A percentile compares a stretch with the other conserved stretches of the same genome.
Conservation (phyloP, 768 basidiomycete genomes). For the Suillus tomentosus region DNA sequence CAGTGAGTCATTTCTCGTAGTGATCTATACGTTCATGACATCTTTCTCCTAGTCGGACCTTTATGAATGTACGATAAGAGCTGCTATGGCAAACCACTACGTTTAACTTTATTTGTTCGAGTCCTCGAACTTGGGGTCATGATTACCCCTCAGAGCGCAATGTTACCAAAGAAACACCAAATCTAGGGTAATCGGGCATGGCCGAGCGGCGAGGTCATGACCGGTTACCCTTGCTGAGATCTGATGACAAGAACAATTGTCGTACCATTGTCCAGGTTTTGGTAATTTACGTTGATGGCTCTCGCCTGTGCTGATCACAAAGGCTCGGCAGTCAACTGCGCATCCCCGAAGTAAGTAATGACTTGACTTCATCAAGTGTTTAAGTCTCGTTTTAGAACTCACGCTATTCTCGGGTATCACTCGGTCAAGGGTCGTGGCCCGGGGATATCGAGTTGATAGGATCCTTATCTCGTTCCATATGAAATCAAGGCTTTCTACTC, state of each 20-base stretch:
- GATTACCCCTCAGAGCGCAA: neutral
- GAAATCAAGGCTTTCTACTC: neutral
- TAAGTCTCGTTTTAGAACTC: neutral
- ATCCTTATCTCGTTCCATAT: neutral
- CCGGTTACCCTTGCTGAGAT: neutral
- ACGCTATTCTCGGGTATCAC: neutral
- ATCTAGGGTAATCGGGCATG: neutral
- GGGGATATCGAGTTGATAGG: neutral
- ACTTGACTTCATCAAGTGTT: neutral
- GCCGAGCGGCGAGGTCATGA: slow-evolving; percentile 1
- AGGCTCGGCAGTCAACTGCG: neutral
- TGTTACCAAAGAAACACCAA: neutral
- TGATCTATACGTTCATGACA: slow-evolving; percentile 17
- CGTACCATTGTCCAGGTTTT: neutral
- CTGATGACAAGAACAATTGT: neutral
- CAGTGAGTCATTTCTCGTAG: slow-evolving; percentile 40
- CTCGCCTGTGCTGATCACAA: neutral
- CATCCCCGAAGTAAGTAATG: neutral
- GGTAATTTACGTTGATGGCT: neutral
- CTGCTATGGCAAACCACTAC: neutral
- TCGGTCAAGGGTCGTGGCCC: neutral
- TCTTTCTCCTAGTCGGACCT: slow-evolving; percentile 15
- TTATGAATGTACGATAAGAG: neutral
- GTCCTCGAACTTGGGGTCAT: neutral
- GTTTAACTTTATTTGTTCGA: neutral